phyloP scores from a whole-genome alignment of 495 filamentous ascomycete species.

The Talaromyces thailandensis region DNA sequence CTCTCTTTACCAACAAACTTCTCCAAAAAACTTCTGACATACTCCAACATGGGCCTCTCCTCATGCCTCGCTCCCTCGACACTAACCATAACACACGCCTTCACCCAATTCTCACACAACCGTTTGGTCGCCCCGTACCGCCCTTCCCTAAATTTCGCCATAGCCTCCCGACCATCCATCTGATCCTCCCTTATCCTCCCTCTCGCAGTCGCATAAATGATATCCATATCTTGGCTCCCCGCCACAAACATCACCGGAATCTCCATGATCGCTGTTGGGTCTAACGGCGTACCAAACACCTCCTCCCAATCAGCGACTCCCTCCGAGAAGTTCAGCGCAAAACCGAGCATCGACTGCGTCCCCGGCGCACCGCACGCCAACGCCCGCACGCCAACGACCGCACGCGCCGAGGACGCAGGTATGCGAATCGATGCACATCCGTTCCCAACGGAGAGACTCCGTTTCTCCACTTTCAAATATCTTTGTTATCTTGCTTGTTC shows the following conservation, averaged over 20 bases:
- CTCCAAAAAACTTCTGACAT: not conserved
- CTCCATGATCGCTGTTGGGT: not conserved
- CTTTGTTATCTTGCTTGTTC: not conserved
- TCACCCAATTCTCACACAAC: not conserved
- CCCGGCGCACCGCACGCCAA: not conserved
- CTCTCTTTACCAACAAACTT: not conserved
- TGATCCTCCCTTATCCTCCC: not conserved
- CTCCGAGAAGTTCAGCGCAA: not conserved
- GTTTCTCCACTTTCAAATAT: not conserved
- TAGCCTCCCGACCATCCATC: not conserved
- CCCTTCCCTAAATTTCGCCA: not conserved
- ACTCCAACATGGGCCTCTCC: not conserved
- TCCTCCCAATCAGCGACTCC: not conserved
- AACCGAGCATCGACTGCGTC: not conserved
- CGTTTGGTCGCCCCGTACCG: not conserved
- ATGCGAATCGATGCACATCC: not conserved
- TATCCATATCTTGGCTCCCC: not conserved
- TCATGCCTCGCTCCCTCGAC: not conserved
- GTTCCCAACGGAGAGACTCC: no score
- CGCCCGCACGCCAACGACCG: not conserved
- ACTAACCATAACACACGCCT: not conserved
- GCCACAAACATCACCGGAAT: not conserved
- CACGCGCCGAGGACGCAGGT: not conserved
- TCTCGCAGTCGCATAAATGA: not conserved
- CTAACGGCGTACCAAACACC: not conserved